Conservation (phyloP, 23 red algal genomes). For the Chondrus crispus region DNA sequence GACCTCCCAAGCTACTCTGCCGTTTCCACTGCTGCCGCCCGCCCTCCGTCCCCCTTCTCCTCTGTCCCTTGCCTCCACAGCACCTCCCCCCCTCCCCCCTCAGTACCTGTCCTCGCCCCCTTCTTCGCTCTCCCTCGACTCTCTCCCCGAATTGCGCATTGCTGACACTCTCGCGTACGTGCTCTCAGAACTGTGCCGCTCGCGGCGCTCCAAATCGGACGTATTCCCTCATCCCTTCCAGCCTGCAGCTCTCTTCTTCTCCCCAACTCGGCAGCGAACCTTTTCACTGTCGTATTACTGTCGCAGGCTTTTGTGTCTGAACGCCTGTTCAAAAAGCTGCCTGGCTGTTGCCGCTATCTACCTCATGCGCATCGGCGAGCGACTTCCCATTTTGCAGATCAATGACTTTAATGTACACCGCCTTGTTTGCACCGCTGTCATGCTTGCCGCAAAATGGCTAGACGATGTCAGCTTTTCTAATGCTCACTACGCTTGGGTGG, state of each 20-base stretch:
- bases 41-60: too few species aligned
- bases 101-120: too few species aligned
- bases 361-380: slow-evolving; percentile 8
- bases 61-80: too few species aligned
- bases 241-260: slow-evolving; percentile 18
- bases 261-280: background rate
- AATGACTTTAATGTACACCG: slow-evolving; percentile 83
- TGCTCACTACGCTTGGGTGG: slow-evolving; percentile 80
- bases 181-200: background rate
- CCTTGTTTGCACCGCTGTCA: slow-evolving; percentile 68
- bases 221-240: background rate
- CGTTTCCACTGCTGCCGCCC: too few species aligned
- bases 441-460: slow-evolving; percentile 74
- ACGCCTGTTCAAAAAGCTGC: background rate
- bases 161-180: slow-evolving; percentile 1
- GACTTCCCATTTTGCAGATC: slow-evolving; percentile 14
- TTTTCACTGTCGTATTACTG: slow-evolving; percentile 11
- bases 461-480: slow-evolving; percentile 87
- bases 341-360: background rate
- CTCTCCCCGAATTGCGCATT: background rate
- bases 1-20: too few species aligned
- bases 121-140: background rate
- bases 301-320: background rate
- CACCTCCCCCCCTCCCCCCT: too few species aligned
- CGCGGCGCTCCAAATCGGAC: background rate